Conservation (phyloP, 345 rosid species). For the Odontarrhena argentea region DNA sequence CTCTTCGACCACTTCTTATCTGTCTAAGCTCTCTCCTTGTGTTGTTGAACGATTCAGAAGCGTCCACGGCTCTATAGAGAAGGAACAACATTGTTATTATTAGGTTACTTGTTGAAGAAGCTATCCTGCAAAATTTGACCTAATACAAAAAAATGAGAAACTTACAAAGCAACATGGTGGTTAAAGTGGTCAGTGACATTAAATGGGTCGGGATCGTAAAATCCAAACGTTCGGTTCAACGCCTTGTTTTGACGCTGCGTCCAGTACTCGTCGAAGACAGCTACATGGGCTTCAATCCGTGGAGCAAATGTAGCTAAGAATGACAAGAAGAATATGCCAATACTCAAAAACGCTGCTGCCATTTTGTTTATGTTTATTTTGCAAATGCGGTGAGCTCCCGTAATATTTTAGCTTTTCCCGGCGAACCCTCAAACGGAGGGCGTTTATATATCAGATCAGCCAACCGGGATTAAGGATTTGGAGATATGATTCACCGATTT, state of each 20-base stretch:
- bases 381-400: slow-evolving; percentile 4
- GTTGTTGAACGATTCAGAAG: slow-evolving; percentile 14
- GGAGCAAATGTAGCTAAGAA: slow-evolving; percentile 24
- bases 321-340: slow-evolving; percentile 23
- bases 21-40: slow-evolving; percentile 45
- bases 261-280: slow-evolving; percentile 36
- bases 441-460: slow-evolving; percentile 11
- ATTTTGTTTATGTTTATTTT: neutral
- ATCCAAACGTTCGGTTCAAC: slow-evolving; percentile 6
- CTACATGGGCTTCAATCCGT: slow-evolving; percentile 26
- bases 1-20: slow-evolving; percentile 21
- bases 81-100: neutral
- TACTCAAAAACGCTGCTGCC: slow-evolving; percentile 16
- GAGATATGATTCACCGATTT: slow-evolving; percentile 5
- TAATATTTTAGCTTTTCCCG: neutral
- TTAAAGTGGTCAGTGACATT: slow-evolving; percentile 39
- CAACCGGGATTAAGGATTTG: neutral
- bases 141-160: slow-evolving; percentile 2
- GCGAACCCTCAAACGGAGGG: slow-evolving; percentile 15
- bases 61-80: slow-evolving; percentile 35
- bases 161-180: slow-evolving; percentile 37
- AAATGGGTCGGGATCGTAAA: slow-evolving; percentile 39
- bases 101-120: slow-evolving; percentile 24
- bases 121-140: slow-evolving; percentile 11
- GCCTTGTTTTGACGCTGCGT: slow-evolving; percentile 33